A percentile compares a stretch with the other conserved stretches of the same genome.
Evolutionary conservation across 2,329 filamentous ascomycete species (phyloP).

Genomic region (Zopfia rhizophila): DNA sequence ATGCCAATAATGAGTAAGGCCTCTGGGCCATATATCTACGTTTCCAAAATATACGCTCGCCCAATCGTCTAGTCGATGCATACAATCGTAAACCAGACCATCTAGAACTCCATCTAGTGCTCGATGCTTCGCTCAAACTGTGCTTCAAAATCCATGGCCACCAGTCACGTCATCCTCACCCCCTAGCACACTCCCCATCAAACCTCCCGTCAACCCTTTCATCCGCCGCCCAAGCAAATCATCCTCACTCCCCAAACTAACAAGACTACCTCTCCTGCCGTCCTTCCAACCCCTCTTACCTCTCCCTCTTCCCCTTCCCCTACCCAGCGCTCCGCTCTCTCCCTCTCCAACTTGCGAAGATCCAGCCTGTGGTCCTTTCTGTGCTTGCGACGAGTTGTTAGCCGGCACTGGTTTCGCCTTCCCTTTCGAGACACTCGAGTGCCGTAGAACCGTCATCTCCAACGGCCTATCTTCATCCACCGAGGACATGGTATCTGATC

Average conservation of each 20-base stretch:
- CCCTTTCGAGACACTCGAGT: conserved; percentile 19
- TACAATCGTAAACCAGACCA: no score
- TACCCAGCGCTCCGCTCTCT: conserved; percentile 21
- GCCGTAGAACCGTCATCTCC: conserved; percentile 71
- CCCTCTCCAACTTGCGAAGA: conserved; percentile 2
- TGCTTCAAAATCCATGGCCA: no score
- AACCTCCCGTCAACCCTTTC: conserved; percentile 56
- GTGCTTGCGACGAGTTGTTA: no score
- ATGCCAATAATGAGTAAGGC: no score
- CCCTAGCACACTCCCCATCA: conserved; percentile 39
- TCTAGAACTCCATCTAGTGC: no score
- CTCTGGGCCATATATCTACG: no score
- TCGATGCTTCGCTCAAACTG: no score
- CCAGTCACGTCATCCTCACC: not conserved
- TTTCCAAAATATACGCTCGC: no score
- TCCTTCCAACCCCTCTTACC: conserved; percentile 38
- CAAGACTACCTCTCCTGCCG: conserved; percentile 52
- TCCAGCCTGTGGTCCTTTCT: conserved; percentile 1
- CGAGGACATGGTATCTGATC: conserved; percentile 67
- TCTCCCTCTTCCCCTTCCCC: conserved; percentile 24
- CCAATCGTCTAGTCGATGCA: no score
- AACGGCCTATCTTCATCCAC: conserved; percentile 84
- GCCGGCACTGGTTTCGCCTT: conserved; percentile 31
- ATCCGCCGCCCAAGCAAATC: conserved; percentile 60
- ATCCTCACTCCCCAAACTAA: conserved; percentile 59